These are phyloP conservation scores for Aspergillus indologenus DNA, from an alignment of 495 filamentous ascomycete species.

Conservation along the genomic window DNA sequence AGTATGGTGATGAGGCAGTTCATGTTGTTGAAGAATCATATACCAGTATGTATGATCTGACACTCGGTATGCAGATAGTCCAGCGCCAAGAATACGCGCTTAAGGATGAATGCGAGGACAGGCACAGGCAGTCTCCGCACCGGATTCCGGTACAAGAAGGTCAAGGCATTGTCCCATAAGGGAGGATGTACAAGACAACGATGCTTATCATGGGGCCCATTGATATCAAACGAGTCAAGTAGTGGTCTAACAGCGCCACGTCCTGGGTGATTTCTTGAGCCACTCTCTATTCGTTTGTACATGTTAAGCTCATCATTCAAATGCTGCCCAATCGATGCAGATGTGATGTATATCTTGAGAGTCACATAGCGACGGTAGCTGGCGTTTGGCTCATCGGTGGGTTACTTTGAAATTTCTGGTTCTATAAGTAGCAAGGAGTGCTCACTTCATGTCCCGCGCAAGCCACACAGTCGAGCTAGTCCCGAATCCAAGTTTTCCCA, in stretches of 20 bases:
- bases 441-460: constrained; percentile 1
- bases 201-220: constrained; percentile 37
- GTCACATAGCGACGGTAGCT: constrained; percentile 10
- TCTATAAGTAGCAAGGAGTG: not conserved
- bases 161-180: constrained; percentile 40
- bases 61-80: constrained; percentile 47
- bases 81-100: constrained; percentile 38
- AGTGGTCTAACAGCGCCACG: constrained; percentile 20
- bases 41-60: constrained; percentile 45
- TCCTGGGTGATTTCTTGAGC: constrained; percentile 26
- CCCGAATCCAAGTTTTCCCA: not conserved
- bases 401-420: not conserved
- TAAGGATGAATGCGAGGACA: constrained; percentile 23
- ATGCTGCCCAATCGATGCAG: not conserved
- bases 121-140: constrained; percentile 22
- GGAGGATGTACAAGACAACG: constrained; percentile 40
- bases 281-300: constrained; percentile 21
- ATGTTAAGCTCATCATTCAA: constrained; percentile 17
- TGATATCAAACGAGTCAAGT: constrained; percentile 34
- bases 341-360: not conserved
- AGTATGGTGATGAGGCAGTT: constrained; percentile 4
- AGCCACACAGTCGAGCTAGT: not conserved
- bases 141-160: constrained; percentile 33
- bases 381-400: constrained; percentile 1
- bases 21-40: not conserved